Percentiles rank a stretch among this genome's conserved stretches.
Conservation (phyloP, 75 land plant species). For the Isoetes taiwanensis region DNA sequence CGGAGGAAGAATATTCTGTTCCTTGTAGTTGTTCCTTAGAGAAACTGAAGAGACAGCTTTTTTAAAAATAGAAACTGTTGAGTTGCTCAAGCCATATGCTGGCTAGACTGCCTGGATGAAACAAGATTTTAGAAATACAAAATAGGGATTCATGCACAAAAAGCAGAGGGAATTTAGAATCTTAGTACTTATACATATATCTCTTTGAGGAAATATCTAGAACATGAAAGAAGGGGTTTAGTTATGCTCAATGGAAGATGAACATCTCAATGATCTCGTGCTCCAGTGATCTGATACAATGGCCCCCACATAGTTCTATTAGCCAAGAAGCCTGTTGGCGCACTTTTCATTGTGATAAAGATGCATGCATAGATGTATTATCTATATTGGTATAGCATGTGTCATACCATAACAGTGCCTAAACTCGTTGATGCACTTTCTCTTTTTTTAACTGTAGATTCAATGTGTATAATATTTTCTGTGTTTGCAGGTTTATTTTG, state of each 20-base stretch:
- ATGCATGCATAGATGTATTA: neutral
- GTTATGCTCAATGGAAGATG: no score
- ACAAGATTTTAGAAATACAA: neutral
- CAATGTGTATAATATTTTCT: neutral
- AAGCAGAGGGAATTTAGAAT: no score
- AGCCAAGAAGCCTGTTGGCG: neutral
- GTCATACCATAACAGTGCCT: neutral
- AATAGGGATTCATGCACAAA: no score
- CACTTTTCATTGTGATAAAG: neutral
- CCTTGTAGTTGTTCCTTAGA: neutral
- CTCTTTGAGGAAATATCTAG: no score
- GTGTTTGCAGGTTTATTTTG: slow-evolving; percentile 63
- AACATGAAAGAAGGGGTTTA: no score
- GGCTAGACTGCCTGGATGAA: neutral
- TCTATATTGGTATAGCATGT: neutral
- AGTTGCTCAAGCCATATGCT: neutral
- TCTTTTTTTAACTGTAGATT: neutral
- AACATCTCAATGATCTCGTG: no score
- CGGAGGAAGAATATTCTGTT: neutral
- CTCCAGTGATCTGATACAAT: no score
- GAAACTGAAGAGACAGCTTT: neutral
- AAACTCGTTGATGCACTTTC: no score
- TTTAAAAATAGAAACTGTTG: neutral
- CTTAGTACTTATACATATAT: no score
- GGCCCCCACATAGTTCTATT: neutral